Conservation (phyloP, 2,329 filamentous ascomycete genomes). For the Nakataea oryzae region DNA sequence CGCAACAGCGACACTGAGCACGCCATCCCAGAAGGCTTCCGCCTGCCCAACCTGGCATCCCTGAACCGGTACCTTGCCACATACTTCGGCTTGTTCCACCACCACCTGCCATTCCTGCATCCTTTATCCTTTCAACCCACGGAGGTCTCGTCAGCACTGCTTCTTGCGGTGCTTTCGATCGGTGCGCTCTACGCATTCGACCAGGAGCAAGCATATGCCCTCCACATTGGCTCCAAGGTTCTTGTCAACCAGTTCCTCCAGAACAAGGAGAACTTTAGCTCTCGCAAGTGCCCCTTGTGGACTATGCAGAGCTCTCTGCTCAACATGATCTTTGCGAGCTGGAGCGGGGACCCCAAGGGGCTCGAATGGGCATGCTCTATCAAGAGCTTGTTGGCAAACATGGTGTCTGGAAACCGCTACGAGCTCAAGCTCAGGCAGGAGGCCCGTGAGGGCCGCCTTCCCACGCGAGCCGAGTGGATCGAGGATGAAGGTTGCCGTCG, state of each 20-base stretch:
- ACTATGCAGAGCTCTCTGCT: slow-evolving; percentile 94
- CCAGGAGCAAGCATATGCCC: slow-evolving; percentile 91
- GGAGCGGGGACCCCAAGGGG: slow-evolving; percentile 95
- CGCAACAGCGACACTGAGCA: slow-evolving; percentile 69
- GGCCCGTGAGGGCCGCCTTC: slow-evolving; percentile 64
- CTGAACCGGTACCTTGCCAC: slow-evolving; percentile 90
- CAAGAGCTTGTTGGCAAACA: slow-evolving; percentile 94
- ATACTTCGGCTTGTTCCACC: slow-evolving; percentile 95
- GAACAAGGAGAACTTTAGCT: slow-evolving; percentile 98
- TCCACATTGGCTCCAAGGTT: slow-evolving; percentile 95
- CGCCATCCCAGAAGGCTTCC: slow-evolving; percentile 79
- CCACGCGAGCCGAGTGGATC: slow-evolving; percentile 83
- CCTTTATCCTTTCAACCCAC: slow-evolving; percentile 81
- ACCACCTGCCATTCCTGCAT: slow-evolving; percentile 91
- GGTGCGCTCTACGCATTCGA: slow-evolving; percentile 95
- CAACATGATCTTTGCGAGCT: slow-evolving; percentile 99
- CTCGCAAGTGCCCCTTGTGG: slow-evolving; percentile 92
- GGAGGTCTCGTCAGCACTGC: slow-evolving; percentile 66
- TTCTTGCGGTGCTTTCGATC: slow-evolving; percentile 87
- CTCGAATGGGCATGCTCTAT: slow-evolving; percentile 98
- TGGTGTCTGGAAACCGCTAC: slow-evolving; percentile 95
- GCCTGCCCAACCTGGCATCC: slow-evolving; percentile 67
- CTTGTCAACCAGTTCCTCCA: slow-evolving; percentile 94
- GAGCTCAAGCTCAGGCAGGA: slow-evolving; percentile 91
- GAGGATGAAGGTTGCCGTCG: slow-evolving; percentile 93